Base-by-base conservation (phyloP, 768 basidiomycete genomes). In the Asterophora lycoperdoides region DNA sequence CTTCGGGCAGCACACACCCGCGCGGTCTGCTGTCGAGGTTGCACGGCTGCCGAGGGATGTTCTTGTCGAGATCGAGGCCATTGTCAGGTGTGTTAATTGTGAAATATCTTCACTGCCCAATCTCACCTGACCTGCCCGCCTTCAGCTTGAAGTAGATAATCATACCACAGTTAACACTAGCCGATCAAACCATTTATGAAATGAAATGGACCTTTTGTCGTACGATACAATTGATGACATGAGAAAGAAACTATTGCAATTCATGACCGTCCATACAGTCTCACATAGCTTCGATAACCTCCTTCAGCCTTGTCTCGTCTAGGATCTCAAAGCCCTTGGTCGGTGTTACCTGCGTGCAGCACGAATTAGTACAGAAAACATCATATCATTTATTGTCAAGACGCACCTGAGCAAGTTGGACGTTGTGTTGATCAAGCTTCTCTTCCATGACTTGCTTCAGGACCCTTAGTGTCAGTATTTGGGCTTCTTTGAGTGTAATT, bases 391-490 rank as follows among this genome's bases (percentile, higher is more conserved):
- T 23, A 23, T 23, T 49, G 37, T 48, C 44, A 40, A 14, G 30
- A 68, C 75, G 28, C 45, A 88, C 94, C 78, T 94, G 93, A 44
- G 95, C 93, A 11, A 99, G 76, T 67, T 98, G 94, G 19, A 98
- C 94, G 58, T 99, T 98, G 72, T 97, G 94, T 59, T 96, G 91
- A 69, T 98, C 95, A 36, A 99, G 80, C 67, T 96, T 97, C 73
- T 98, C 96, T 68, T 98, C 96, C 96, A 98, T 99, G 37, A 98
- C 96, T 72, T 98, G 93, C 72, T 99, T 98, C 54, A 98, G 73
- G 39, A 98, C 91, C 54, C 82, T 84, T 44, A 98, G 72, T 3
- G 90, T 86, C 54, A 98, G 71, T 33, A 80, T 73, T 57, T 97
- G 91, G 0, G 93, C 96, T 67, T 96, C 93, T 56, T 76, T 68